These are phyloP conservation scores for Marasmius oreades DNA, from an alignment of 1,284 basidiomycete genomes.

Conservation along the genomic window DNA sequence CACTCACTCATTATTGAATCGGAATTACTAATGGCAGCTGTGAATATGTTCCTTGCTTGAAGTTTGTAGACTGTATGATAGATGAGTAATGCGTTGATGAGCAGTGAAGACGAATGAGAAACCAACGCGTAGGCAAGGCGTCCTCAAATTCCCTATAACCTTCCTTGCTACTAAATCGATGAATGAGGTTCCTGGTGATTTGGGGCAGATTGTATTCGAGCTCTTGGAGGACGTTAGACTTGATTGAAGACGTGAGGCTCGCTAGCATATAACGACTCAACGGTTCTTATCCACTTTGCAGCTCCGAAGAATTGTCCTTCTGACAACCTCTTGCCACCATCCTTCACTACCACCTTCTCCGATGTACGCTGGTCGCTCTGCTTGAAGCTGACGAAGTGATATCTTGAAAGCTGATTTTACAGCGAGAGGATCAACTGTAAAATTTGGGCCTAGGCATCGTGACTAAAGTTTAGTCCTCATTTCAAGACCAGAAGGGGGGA, in stretches of 20 bases:
- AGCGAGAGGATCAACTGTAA: slow-evolving; percentile 41
- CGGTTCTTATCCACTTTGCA: slow-evolving; percentile 57
- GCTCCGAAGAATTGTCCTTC: slow-evolving; percentile 66
- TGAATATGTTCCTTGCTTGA: slow-evolving; percentile 38
- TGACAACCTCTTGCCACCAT: slow-evolving; percentile 77
- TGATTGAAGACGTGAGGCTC: no score
- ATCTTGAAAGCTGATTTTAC: slow-evolving; percentile 65
- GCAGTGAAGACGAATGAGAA: neutral
- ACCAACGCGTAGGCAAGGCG: slow-evolving; percentile 44
- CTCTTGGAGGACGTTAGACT: slow-evolving; percentile 31
- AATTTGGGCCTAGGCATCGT: neutral
- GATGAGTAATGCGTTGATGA: neutral
- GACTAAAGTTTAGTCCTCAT: neutral
- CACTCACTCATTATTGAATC: slow-evolving; percentile 66
- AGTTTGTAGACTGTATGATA: slow-evolving; percentile 44
- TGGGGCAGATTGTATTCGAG: slow-evolving; percentile 45
- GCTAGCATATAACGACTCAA: no score
- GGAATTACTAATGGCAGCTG: slow-evolving; percentile 66
- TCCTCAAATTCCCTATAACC: slow-evolving; percentile 71
- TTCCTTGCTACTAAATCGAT: slow-evolving; percentile 62
- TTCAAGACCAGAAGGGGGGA: neutral
- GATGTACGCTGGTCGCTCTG: slow-evolving; percentile 47
- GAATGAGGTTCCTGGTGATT: slow-evolving; percentile 57
- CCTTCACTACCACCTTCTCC: slow-evolving; percentile 38
- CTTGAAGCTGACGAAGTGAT: slow-evolving; percentile 51